Base-by-base conservation (phyloP, 805 yeast species). In the Vanderwaltozyma polyspora region DNA sequence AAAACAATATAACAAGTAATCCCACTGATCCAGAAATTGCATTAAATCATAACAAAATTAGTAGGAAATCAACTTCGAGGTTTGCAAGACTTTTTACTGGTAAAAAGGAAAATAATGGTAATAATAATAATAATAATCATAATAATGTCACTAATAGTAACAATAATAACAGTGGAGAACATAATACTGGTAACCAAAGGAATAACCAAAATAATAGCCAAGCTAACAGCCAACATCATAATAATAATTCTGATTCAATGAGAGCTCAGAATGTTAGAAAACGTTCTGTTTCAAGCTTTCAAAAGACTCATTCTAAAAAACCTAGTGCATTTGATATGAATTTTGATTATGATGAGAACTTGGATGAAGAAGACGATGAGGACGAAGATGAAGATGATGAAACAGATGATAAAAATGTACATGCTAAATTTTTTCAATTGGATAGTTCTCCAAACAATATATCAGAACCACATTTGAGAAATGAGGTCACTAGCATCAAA, bases 311-410 rank as follows among this genome's bases (percentile, higher is more conserved):
- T 24, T 8, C n/a, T 5, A 19, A 39, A 22, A 37, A 34, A 28
- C 39, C 39, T 17, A 36, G 40, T 22, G 37, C 37, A 15, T 52
- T 48, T 33, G 45, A 51, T 11, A 44, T 51, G 45, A 49, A 49
- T 19, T 52, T 52, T 36, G 58, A 54, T 34, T 53, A 50, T 32
- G 54, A 53, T 36, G 55, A 51, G 22, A 47, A 45, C 31, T 32
- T 52, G 3, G 57, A 52, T 15, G 56, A 55, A 14, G 57, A 51
- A 24, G 58, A 54, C 23, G 60, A 55, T 12, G 61, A 56, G 16
- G 58, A 53, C 14, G 57, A 48, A 11, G 57, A 51, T 5, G 37
- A 38, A 10, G 57, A 54, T 15, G 55, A 52, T 6, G 54, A 46
- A 27, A 52, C 42, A 8, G 42, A 42, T 21, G 39, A 39, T n/a